Evolutionary conservation across 352 stramenopile species (phyloP).

Genomic region (Phytophthora multivora): DNA sequence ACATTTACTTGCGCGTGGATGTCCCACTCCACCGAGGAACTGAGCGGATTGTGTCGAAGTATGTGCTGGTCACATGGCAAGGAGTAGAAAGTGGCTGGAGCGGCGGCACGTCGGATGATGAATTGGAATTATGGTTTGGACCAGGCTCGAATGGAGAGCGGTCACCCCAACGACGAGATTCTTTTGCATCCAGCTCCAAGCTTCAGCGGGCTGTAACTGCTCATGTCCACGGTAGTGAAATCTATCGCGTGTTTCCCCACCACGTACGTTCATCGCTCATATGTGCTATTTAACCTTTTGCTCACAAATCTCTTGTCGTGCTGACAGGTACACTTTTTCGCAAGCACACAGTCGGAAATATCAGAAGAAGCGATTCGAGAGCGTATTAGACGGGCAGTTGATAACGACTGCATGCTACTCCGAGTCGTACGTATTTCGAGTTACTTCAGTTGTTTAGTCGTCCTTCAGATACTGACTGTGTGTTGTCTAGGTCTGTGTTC

Average conservation of each 20-base stretch:
- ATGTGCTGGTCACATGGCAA: constrained; percentile 88
- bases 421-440: constrained; percentile 60
- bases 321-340: constrained; percentile 85
- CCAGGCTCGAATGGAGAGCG: constrained; percentile 49
- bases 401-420: constrained; percentile 88
- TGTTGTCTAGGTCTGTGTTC: constrained; percentile 70
- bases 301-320: constrained; percentile 1
- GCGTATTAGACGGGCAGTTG: constrained; percentile 77
- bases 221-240: constrained; percentile 83
- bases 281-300: background rate
- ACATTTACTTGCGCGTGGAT: constrained; percentile 91
- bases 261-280: constrained; percentile 52
- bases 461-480: background rate
- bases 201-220: constrained; percentile 80
- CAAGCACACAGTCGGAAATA: constrained; percentile 75
- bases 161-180: constrained; percentile 42
- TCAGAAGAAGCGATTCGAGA: constrained; percentile 87
- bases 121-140: constrained; percentile 62
- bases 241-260: constrained; percentile 88
- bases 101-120: constrained; percentile 76
- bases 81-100: constrained; percentile 50
- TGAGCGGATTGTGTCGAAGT: constrained; percentile 88
- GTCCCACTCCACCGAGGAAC: constrained; percentile 80
- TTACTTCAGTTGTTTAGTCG: background rate
- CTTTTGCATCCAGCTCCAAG: constrained; percentile 71